A percentile compares a stretch with the other conserved stretches of the same genome.
Evolutionary conservation across 129 eudicot genomes (phyloP).

Genomic region (Glebionis coronaria): DNA sequence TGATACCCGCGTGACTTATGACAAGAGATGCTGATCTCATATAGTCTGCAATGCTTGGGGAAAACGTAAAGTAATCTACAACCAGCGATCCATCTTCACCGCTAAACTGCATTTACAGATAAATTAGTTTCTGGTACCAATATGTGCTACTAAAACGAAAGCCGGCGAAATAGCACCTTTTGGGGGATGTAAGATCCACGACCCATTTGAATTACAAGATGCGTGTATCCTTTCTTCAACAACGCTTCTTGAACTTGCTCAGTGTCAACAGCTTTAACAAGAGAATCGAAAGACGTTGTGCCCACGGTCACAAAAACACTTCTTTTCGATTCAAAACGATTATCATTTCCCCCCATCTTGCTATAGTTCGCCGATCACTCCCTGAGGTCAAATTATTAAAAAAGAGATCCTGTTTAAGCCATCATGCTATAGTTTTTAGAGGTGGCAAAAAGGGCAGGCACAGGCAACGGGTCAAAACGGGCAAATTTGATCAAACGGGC

Average conservation of each 20-base stretch:
- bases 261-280: slow-evolving; percentile 69
- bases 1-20: slow-evolving; percentile 92
- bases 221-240: slow-evolving; percentile 71
- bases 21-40: slow-evolving; percentile 85
- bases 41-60: slow-evolving; percentile 80
- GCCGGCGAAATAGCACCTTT: slow-evolving; percentile 36
- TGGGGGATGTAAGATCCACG: slow-evolving; percentile 86
- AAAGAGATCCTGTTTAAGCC: no score
- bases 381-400: neutral
- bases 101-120: slow-evolving; percentile 45
- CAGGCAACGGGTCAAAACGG: no score
- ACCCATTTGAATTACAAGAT: slow-evolving; percentile 91
- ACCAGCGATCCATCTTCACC: slow-evolving; percentile 61
- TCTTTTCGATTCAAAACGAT: slow-evolving; percentile 32
- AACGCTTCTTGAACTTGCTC: slow-evolving; percentile 61
- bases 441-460: no score
- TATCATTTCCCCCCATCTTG: slow-evolving; percentile 39
- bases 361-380: slow-evolving; percentile 15
- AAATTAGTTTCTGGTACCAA: no score
- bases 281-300: slow-evolving; percentile 81
- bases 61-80: slow-evolving; percentile 84
- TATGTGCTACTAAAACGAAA: no score
- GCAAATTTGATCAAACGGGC: no score
- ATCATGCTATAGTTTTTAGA: no score
- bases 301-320: slow-evolving; percentile 91